Base-by-base conservation (phyloP, 176 grass and related monocot species). In the Melocanna baccifera region DNA sequence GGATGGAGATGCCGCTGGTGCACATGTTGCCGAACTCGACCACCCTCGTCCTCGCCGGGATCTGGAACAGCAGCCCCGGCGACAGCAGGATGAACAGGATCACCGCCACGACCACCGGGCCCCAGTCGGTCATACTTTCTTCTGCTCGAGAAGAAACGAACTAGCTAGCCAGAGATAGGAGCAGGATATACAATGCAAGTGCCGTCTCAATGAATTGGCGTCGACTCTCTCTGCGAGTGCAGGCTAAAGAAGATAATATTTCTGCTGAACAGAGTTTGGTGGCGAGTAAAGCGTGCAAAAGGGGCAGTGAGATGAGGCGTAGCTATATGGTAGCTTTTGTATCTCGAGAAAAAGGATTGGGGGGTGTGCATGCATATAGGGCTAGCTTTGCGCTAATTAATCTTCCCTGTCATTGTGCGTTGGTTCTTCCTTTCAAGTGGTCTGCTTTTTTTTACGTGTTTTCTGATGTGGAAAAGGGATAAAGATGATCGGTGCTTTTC, bases 21-120 rank as follows among this genome's bases (percentile, higher is more conserved):
- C 52, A 79, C 90, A 92, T 86, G 86, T 86, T 92, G 25, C 90
- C 86, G 57, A 86, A 92, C 78, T 92, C 90, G 11, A 89, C 50
- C 10, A 83, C 14, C 26, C 90, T 76, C 11, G 82, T 69, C 75
- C 86, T 86, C 42, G 86, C 82, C 14, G 90, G 86, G n/a, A 92
- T 1, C 77, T 92, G 86, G 71, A 92, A 83, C 19, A 92, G 19
- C 16, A 89, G 82, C 20, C 90, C 90, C 3, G 90, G 90, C 40
- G 90, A 92, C 19, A 92, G 64, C 47, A 88, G 63, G 57, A 92
- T 81, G 90, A 92, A 92, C 22, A 92, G 73, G 4, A 89, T 39
- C 77, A 79, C 82, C 1, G 86, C 90, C 5, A 83, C 78, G 18
- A 89, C 74, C 73, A 92, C 86, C 11, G 90, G 86, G 12, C 86